phyloP scores from a whole-genome alignment of 306 rosid species.

The Quercus engelmannii region DNA sequence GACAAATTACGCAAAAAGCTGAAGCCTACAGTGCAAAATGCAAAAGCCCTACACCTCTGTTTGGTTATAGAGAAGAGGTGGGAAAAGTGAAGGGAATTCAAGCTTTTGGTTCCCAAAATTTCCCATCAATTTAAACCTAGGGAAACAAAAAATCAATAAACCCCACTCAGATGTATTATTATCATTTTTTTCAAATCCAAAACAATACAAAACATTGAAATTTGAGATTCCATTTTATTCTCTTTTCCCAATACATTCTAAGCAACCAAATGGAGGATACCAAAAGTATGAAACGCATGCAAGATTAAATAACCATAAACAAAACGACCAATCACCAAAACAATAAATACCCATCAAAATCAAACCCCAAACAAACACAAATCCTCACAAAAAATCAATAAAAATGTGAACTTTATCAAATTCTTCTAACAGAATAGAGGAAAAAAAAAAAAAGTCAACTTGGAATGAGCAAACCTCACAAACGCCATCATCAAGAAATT shows the following conservation, averaged over 20 bases:
- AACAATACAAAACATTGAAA: neutral
- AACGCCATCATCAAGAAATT: conserved; percentile 43
- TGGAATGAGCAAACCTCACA: conserved; percentile 46
- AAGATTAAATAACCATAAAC: neutral
- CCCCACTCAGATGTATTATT: neutral
- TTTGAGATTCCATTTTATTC: no score
- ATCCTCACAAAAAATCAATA: neutral
- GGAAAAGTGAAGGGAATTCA: neutral
- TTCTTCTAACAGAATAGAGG: neutral
- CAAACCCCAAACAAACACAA: neutral
- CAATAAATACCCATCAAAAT: neutral
- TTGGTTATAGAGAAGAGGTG: neutral
- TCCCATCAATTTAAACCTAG: neutral
- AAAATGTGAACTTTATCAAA: neutral
- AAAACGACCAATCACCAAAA: neutral
- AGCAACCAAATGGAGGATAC: neutral
- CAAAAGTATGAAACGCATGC: neutral
- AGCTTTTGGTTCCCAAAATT: neutral
- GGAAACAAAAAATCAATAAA: neutral
- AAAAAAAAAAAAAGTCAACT: neutral
- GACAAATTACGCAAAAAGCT: neutral
- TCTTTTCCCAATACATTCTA: neutral
- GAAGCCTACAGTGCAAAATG: neutral
- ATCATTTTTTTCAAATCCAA: neutral
- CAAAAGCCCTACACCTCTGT: neutral